Base-by-base conservation (phyloP, 139 green algal species). In the Gonium pectorale region DNA sequence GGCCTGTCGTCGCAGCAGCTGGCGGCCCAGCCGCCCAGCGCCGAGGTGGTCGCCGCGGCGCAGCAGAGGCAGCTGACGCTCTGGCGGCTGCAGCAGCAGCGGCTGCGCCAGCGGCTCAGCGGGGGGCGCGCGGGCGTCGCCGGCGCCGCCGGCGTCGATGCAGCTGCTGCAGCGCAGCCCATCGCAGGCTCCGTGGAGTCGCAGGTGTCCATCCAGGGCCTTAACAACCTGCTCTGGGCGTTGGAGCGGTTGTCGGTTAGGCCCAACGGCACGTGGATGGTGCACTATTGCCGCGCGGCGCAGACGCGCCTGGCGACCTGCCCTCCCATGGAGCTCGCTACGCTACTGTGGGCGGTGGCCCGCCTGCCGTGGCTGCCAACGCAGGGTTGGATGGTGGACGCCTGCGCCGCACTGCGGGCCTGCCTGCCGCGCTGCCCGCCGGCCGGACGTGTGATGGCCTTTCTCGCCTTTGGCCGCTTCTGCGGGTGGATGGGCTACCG, bases 321-420 rank as follows among this genome's bases (percentile, higher is more conserved):
- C 17, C 21, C 46, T 22, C 64, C 79, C 1, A 4, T 13, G 2
- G 79, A 85, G 79, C 44, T 68, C 19, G 11, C 64, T 2, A 33
- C 11, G 5, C 15, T 67, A 37, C 49, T 85, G 26, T 85, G 79
- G 79, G 15, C 37, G 11, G 24, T 85, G 49, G 63, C 63, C 5
- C 24, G 51, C 4, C 49, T 85, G 8, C 6, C 22, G 31, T 67
- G 46, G 29, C 79, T 33, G 22, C 79, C 79, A 1, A 31, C 4
- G 15, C 64, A 85, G 22, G 79, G 77, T 27, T 85, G 63, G 49
- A 67, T 85, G 79, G 17, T 72, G 19, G 79, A 85, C 22, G 44
- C 11, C 26, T 77, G 33, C 17, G 46, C 35, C 17, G 35, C 64
- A 0, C 33, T 72, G 64, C 49, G 79, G 8, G 22, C 31, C 26